Conservation (phyloP, 129 eudicot species). For the Ambrosia trifida region DNA sequence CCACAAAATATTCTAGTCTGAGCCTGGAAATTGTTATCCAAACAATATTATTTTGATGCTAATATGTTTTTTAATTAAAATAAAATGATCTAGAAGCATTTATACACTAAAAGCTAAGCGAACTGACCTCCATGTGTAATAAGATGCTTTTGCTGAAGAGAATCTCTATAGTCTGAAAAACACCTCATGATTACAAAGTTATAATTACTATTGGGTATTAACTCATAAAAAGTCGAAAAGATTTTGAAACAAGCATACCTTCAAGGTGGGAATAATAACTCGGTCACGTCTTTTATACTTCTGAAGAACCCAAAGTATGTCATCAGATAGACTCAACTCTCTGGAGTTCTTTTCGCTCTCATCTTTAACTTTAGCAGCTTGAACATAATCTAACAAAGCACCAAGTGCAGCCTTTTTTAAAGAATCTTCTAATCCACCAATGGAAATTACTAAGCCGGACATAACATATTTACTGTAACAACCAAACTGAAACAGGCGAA, state of each 20-base stretch:
- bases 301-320: constrained; percentile 85
- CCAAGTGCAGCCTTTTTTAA: constrained; percentile 67
- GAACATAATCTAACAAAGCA: constrained; percentile 81
- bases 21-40: constrained; percentile 42
- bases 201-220: not conserved
- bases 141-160: constrained; percentile 78
- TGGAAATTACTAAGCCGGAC: constrained; percentile 84
- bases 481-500: constrained; percentile 53
- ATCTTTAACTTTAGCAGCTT: constrained; percentile 38
- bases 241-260: constrained; percentile 49
- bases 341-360: constrained; percentile 31
- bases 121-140: constrained; percentile 86
- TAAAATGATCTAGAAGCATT: not conserved
- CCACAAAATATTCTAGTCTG: constrained; percentile 68
- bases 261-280: constrained; percentile 79
- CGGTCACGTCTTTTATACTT: constrained; percentile 77
- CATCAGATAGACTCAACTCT: constrained; percentile 51
- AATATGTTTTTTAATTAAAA: not conserved
- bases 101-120: constrained; percentile 4
- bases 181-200: constrained; percentile 5
- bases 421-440: constrained; percentile 96
- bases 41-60: not conserved
- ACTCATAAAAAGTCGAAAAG: not conserved
- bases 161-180: constrained; percentile 83
- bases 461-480: constrained; percentile 73